Conservation (phyloP, 306 rosid species). For the Pueraria montana region DNA sequence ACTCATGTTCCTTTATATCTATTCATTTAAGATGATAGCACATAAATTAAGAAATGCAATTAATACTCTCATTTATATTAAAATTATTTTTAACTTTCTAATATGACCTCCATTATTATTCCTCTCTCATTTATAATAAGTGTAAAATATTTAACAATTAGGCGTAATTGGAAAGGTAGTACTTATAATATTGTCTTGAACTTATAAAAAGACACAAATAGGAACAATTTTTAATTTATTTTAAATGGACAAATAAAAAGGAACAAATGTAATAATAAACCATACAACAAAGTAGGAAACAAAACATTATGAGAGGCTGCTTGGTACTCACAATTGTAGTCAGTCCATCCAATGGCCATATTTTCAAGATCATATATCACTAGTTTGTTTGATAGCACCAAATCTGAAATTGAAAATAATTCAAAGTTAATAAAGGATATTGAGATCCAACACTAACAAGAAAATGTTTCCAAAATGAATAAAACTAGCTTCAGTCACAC, state of each 20-base stretch:
- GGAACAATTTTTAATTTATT: no score
- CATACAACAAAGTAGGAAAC: constrained; percentile 25
- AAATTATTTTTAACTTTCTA: neutral
- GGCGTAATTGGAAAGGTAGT: neutral
- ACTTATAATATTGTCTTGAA: neutral
- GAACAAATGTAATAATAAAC: neutral
- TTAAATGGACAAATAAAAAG: neutral
- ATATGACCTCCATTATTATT: neutral
- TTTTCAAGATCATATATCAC: constrained; percentile 78
- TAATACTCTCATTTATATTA: no score
- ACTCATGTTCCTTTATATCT: no score
- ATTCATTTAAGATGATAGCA: no score
- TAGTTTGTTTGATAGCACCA: constrained; percentile 82
- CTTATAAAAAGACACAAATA: neutral
- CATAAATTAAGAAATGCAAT: no score
- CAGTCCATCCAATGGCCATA: constrained; percentile 78
- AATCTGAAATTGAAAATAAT: constrained; percentile 66
- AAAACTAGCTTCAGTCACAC: constrained; percentile 24
- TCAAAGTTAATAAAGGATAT: constrained; percentile 14
- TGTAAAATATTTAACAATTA: neutral
- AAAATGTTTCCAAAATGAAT: constrained; percentile 11
- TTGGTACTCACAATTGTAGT: constrained; percentile 78
- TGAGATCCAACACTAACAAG: neutral
- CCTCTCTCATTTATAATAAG: neutral
- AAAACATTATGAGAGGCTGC: constrained; percentile 33